Base-by-base conservation (phyloP, 2,329 filamentous ascomycete species). In the Capronia coronata region DNA sequence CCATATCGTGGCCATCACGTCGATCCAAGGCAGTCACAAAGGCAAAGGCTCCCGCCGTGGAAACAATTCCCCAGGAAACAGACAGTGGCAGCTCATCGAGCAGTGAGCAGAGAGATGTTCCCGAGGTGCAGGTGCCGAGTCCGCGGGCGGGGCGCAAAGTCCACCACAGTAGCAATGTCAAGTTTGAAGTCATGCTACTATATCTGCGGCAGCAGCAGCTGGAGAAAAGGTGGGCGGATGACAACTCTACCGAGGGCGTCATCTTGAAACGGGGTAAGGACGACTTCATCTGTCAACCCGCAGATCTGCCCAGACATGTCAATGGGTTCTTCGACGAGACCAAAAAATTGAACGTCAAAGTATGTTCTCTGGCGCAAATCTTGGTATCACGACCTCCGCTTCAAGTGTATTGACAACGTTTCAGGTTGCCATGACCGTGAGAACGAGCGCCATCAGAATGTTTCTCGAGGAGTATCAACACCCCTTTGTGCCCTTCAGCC, bases 401-500 rank as follows among this genome's bases (percentile, higher is more conserved):
- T 37, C 18, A 18, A 25, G 45, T 30, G 39, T 25, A 34, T 34
- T 45, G 40, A 52, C 18, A 14, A 8, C 13, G 11, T 30, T 13
- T 19, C 32, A 83, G 77, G 79, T 75, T 59, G 81, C 81, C 43
- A 82, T 85, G 75, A 86, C 82, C 2, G 72, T 84, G 56, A 82
- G 78, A 61, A 84, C 81, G 2, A 72, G 75, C 51, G 75, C 84
- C 34, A 80, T 84, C 60, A 76, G 35, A 78, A 57, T 71, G 80
- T 23, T 75, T 85, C 55, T 67, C 84, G 4, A 67, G 74, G 49
- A 67, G 71, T 43, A 73, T 69, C 40, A 68, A 72, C 19, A 57
- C 18, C 68, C 76, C n/a, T 81, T 76, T 55, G 77, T 85, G 9
- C 79, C 82, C 8, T 67, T 85, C n/a, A 65, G 72, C 11, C 70